Percentiles rank a stretch among this genome's conserved stretches.
Evolutionary conservation across 2,329 filamentous ascomycete species (phyloP).

Genomic region (Fusarium buharicum): DNA sequence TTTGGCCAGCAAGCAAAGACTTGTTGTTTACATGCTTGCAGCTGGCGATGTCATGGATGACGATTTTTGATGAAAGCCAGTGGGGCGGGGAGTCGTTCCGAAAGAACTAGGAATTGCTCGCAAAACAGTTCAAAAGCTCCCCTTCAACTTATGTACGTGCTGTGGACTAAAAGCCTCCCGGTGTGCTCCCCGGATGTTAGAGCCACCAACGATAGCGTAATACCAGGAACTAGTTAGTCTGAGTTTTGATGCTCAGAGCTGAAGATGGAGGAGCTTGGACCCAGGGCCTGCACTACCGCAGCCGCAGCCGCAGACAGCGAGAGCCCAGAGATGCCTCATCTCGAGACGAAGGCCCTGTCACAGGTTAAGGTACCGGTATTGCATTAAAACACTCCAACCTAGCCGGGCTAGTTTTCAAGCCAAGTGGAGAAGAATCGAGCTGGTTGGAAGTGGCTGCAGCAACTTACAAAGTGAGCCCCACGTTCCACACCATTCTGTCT

Average conservation of each 20-base stretch:
- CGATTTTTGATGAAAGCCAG: slow-evolving; percentile 26
- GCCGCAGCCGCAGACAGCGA: slow-evolving; percentile 3
- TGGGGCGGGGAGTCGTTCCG: slow-evolving; percentile 36
- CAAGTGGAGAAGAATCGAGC: slow-evolving; percentile 33
- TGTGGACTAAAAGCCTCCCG: slow-evolving; percentile 16
- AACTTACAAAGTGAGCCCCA: slow-evolving; percentile 28
- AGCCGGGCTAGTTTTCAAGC: slow-evolving; percentile 9
- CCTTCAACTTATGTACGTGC: slow-evolving; percentile 7
- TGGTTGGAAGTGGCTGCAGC: slow-evolving; percentile 42
- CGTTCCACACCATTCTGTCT: slow-evolving; percentile 30
- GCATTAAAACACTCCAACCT: slow-evolving; percentile 33
- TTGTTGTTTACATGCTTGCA: not conserved
- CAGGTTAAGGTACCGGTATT: slow-evolving; percentile 32
- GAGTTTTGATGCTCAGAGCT: slow-evolving; percentile 10
- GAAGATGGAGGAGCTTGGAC: slow-evolving; percentile 40
- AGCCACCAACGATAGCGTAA: slow-evolving; percentile 19
- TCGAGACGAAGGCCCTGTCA: not conserved
- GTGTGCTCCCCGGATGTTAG: slow-evolving; percentile 33
- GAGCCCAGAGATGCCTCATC: slow-evolving; percentile 10
- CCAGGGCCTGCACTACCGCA: slow-evolving; percentile 11
- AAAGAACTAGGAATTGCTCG: slow-evolving; percentile 13
- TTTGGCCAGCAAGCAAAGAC: not conserved
- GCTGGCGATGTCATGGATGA: slow-evolving; percentile 38
- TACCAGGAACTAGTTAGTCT: slow-evolving; percentile 8
- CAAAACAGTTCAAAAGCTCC: slow-evolving; percentile 14